These are phyloP conservation scores for Phialophora expanda DNA, from an alignment of 2,329 filamentous ascomycete genomes.

Conservation along the genomic window DNA sequence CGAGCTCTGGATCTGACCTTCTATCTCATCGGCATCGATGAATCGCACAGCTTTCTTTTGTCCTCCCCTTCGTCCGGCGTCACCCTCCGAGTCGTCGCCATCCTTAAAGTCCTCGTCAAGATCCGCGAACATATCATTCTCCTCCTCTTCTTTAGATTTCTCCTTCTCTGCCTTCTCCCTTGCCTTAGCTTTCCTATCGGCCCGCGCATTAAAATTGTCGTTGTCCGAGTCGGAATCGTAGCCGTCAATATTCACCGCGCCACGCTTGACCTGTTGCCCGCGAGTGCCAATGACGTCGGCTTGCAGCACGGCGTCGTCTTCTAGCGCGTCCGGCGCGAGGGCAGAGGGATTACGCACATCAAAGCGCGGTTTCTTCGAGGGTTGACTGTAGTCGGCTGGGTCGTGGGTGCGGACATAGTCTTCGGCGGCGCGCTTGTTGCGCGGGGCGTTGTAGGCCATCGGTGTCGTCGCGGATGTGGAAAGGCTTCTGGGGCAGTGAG, in stretches of 20 bases:
- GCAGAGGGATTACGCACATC: slow-evolving; percentile 94
- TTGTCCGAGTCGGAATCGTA: slow-evolving; percentile 94
- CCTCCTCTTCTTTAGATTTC: slow-evolving; percentile 46
- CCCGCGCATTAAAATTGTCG: slow-evolving; percentile 81
- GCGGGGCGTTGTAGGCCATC: slow-evolving; percentile 16
- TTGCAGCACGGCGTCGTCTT: slow-evolving; percentile 78
- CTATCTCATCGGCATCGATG: slow-evolving; percentile 68
- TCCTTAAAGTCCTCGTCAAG: slow-evolving; percentile 64
- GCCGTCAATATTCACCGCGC: slow-evolving; percentile 93
- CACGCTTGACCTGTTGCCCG: slow-evolving; percentile 78
- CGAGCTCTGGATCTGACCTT: slow-evolving; percentile 76
- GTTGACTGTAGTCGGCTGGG: slow-evolving; percentile 53
- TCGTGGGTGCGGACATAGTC: slow-evolving; percentile 75
- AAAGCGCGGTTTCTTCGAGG: slow-evolving; percentile 82
- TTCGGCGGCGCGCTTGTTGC: slow-evolving; percentile 80
- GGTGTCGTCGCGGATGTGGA: neutral
- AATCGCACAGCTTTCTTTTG: slow-evolving; percentile 68
- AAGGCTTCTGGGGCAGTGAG: neutral
- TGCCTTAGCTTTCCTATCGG: slow-evolving; percentile 60
- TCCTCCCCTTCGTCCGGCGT: slow-evolving; percentile 55
- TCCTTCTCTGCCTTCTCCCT: slow-evolving; percentile 52
- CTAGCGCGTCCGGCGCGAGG: slow-evolving; percentile 78
- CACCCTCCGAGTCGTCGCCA: slow-evolving; percentile 58
- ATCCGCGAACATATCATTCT: slow-evolving; percentile 81
- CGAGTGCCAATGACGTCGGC: slow-evolving; percentile 87